Conservation (phyloP, 768 basidiomycete genomes). For the Suillus hirtellus region DNA sequence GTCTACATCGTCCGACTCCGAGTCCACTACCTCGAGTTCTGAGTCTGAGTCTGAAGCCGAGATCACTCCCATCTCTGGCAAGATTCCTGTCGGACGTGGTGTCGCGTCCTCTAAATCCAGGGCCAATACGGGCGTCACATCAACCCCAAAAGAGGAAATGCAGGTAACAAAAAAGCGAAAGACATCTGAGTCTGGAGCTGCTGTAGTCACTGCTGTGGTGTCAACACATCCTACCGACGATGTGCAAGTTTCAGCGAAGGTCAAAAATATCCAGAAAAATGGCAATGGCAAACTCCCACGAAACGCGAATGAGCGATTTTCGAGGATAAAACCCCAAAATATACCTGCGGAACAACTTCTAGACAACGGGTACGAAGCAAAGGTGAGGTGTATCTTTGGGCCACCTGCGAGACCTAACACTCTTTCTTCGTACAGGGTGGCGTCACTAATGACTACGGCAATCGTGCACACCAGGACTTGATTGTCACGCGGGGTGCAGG, state of each 20-base stretch:
- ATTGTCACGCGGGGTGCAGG: conserved; percentile 93
- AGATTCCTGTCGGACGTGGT: background rate
- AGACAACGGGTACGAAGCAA: conserved; percentile 81
- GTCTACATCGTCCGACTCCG: conserved; percentile 6
- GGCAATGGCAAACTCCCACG: conserved; percentile 30
- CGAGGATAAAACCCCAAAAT: conserved; percentile 69
- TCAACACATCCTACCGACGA: conserved; percentile 12
- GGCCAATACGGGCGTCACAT: conserved; percentile 10
- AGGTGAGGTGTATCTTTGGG: conserved; percentile 46
- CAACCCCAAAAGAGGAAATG: conserved; percentile 13
- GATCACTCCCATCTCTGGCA: conserved; percentile 11
- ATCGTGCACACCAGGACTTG: conserved; percentile 79
- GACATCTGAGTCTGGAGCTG: conserved; percentile 49
- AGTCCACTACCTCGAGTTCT: conserved; percentile 11
- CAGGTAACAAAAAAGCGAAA: conserved; percentile 62
- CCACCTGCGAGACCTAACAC: background rate
- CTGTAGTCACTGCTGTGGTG: conserved; percentile 47
- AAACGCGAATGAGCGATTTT: conserved; percentile 68
- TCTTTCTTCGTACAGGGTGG: conserved; percentile 49
- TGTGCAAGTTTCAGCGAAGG: conserved; percentile 8
- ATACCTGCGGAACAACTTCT: conserved; percentile 40
- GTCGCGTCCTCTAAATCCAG: conserved; percentile 24
- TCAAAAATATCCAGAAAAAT: conserved; percentile 6
- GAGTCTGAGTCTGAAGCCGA: conserved; percentile 8
- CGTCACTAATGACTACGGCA: conserved; percentile 80